These are phyloP conservation scores for Camellia japonica DNA, from an alignment of 148 eudicot genomes.

Conservation along the genomic window DNA sequence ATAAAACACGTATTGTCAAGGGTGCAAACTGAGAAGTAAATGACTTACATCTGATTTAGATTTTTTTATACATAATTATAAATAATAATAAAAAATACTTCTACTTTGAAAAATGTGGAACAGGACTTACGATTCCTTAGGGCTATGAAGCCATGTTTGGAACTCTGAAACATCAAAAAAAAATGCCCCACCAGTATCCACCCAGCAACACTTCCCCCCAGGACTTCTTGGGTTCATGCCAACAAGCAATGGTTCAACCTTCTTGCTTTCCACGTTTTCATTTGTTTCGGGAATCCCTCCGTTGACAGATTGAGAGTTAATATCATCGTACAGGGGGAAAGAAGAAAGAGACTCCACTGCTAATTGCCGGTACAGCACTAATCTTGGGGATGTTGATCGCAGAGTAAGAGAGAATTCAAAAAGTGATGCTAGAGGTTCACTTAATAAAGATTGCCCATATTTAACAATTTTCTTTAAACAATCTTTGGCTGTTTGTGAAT, in stretches of 20 bases:
- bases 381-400: constrained; percentile 87
- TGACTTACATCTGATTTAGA: background rate
- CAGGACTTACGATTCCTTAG: constrained; percentile 55
- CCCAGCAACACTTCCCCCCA: constrained; percentile 94
- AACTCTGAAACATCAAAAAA: constrained; percentile 67
- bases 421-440: constrained; percentile 64
- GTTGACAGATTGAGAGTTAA: constrained; percentile 26
- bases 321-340: constrained; percentile 69
- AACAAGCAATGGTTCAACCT: constrained; percentile 46
- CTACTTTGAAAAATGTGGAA: constrained; percentile 4
- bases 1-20: constrained; percentile 9
- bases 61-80: background rate
- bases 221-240: constrained; percentile 63
- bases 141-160: constrained; percentile 52
- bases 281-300: constrained; percentile 34
- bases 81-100: background rate
- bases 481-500: constrained; percentile 57
- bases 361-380: constrained; percentile 83
- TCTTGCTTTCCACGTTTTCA: constrained; percentile 26
- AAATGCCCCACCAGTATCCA: constrained; percentile 73
- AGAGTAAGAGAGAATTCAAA: constrained; percentile 88
- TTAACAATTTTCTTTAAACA: constrained; percentile 65
- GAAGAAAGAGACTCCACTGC: constrained; percentile 97
- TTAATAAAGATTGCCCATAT: constrained; percentile 62
- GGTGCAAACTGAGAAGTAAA: background rate